Conservation (phyloP, 2,329 filamentous ascomycete genomes). For the Curvularia sp. region DNA sequence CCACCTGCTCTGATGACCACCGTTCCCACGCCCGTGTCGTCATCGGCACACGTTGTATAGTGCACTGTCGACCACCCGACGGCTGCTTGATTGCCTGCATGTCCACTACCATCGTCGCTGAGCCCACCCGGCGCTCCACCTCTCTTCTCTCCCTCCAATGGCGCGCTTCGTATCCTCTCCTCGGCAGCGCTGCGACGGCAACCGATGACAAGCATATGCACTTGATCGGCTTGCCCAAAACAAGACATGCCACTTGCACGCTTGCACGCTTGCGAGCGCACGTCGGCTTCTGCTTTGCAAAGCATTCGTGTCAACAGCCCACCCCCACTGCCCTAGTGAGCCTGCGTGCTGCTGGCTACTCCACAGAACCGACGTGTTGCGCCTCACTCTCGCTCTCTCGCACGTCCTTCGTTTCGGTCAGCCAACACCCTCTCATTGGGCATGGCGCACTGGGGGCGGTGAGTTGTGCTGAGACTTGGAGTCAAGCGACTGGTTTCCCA, state of each 20-base stretch:
- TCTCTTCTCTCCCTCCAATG: background rate
- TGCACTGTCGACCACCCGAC: constrained; percentile 1
- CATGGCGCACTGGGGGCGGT: constrained; percentile 25
- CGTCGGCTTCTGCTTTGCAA: constrained; percentile 13
- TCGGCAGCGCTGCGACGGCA: constrained; percentile 11
- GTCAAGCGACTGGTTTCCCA: constrained; percentile 25
- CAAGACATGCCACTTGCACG: background rate
- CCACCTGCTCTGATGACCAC: constrained; percentile 9
- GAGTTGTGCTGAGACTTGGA: constrained; percentile 30
- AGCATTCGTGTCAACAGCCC: constrained; percentile 8
- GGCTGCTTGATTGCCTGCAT: constrained; percentile 7
- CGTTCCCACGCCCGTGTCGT: constrained; percentile 7
- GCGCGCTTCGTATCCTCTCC: constrained; percentile 19
- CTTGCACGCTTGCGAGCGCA: no score
- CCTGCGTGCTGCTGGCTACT: background rate
- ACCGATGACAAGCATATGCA: constrained; percentile 11
- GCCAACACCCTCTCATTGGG: background rate
- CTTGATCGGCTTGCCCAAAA: constrained; percentile 7
- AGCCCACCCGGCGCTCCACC: background rate
- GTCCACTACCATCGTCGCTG: background rate
- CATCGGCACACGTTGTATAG: constrained; percentile 14
- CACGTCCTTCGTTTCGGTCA: background rate
- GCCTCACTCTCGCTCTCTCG: constrained; percentile 12
- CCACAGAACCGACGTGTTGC: constrained; percentile 8
- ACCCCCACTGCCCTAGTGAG: constrained; percentile 1